Base-by-base conservation (phyloP, 2,329 filamentous ascomycete species). In the Stagonosporopsis vannaccii region DNA sequence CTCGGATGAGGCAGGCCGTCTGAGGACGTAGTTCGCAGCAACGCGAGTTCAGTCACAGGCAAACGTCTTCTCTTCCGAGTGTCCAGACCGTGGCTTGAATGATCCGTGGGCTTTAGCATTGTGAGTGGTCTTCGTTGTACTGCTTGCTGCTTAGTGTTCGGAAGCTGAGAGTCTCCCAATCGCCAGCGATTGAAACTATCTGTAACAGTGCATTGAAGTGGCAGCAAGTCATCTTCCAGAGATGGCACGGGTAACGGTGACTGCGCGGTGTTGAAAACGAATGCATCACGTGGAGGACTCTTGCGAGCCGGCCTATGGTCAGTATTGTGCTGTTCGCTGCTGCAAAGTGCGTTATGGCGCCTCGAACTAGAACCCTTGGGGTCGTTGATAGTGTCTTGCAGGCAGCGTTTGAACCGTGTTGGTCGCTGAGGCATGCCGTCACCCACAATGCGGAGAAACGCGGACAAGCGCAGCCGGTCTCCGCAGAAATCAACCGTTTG, bases 1-100 rank as follows among this genome's bases (percentile, higher is more conserved):
- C 56, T 51, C 46, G 63, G 67, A 25, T 55, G 51, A 30, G 69
- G 65, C 12, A 73, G 53, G 41, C 69, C 67, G 60, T 67, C 60
- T 33, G 58, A 60, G 46, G 69, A 67, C n/a, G 68, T 66, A 3
- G 66, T 68, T 47, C 70, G 67, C 23, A 69, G 48, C 22, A 74
- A 45, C 26, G 67, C 55, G 37, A 75, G 71, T 40, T 66, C 58
- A 48, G 67, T 61, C 37, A 69, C 60, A 51, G 68, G 63, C 28
- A 69, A 48, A 17, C 57, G 56, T 19, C 59, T 50, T 44, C 61
- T 65, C 61, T 61, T 68, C 58, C 58, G 61, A 60, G 45, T 61
- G 49, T 41, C 44, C 37, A 44, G 46, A 40, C 25, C 23, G 20
- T 17, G 41, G 17, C 35, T 36, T 19, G 30, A 26, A 39, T 48